Evolutionary conservation across 2,329 filamentous ascomycete genomes (phyloP).

Genomic region (Fusarium abutilonis): DNA sequence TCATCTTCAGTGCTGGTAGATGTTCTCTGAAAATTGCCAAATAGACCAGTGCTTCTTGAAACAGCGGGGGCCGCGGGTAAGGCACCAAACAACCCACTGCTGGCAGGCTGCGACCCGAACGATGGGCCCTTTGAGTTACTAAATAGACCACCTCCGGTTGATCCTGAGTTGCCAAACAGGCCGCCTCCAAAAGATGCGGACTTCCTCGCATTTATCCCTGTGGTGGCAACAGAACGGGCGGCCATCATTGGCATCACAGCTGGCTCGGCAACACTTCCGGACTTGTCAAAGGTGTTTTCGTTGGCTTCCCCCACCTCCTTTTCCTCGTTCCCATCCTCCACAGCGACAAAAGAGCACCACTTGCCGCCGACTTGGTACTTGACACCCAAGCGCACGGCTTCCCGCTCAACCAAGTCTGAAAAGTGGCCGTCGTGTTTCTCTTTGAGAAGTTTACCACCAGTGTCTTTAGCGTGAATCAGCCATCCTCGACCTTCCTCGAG

Average conservation of each 20-base stretch:
- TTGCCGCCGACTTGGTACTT: conserved; percentile 74
- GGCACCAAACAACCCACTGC: background rate
- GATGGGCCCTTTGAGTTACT: too few relatives aligned
- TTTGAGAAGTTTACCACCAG: conserved; percentile 56
- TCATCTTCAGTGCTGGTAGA: background rate
- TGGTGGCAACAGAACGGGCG: background rate
- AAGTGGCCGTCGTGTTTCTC: conserved; percentile 62
- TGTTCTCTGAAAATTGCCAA: background rate
- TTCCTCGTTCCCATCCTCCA: conserved; percentile 54
- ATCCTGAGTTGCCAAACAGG: background rate
- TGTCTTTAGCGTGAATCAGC: conserved; percentile 63
- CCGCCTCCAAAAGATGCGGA: background rate
- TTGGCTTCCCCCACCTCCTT: conserved; percentile 7
- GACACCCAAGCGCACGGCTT: conserved; percentile 72
- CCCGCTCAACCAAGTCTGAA: conserved; percentile 68
- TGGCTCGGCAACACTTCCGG: background rate
- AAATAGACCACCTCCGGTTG: too few relatives aligned
- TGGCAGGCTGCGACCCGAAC: too few relatives aligned
- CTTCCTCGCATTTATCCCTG: background rate
- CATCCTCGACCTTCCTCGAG: conserved; percentile 77
- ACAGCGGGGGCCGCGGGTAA: background rate
- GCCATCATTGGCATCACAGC: background rate
- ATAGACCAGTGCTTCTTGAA: background rate
- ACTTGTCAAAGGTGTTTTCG: background rate
- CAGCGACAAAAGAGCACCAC: conserved; percentile 78